phyloP scores from a whole-genome alignment of 2,329 filamentous ascomycete species.

The Penicillium sp. region DNA sequence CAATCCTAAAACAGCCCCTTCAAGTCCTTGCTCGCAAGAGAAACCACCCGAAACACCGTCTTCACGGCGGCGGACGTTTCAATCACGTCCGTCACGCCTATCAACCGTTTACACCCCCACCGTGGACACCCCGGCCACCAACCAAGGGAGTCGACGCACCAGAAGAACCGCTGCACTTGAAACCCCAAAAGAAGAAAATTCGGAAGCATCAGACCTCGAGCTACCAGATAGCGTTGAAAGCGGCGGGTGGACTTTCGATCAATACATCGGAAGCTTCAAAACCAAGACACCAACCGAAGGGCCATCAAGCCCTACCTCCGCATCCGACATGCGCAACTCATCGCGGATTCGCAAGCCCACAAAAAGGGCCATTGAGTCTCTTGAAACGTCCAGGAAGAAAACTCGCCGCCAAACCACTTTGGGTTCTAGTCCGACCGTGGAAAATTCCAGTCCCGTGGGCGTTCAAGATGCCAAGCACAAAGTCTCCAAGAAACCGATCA shows the following conservation, averaged over 20 bases:
- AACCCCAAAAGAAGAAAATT: slow-evolving; percentile 9
- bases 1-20: slow-evolving; percentile 10
- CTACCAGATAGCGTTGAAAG: slow-evolving; percentile 14
- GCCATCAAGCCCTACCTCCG: slow-evolving; percentile 16
- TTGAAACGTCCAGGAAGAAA: slow-evolving; percentile 15
- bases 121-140: slow-evolving; percentile 15
- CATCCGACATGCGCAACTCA: slow-evolving; percentile 27
- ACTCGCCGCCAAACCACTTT: slow-evolving; percentile 9
- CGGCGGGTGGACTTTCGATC: slow-evolving; percentile 15
- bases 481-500: not conserved
- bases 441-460: not conserved
- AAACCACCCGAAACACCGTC: slow-evolving; percentile 13
- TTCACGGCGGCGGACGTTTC: slow-evolving; percentile 18
- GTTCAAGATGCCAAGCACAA: not conserved
- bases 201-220: slow-evolving; percentile 17
- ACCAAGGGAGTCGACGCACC: slow-evolving; percentile 15
- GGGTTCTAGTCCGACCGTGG: not conserved
- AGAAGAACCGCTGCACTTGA: slow-evolving; percentile 16
- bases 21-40: not conserved
- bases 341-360: slow-evolving; percentile 33
- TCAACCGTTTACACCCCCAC: slow-evolving; percentile 24
- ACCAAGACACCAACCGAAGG: slow-evolving; percentile 13
- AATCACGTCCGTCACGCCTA: slow-evolving; percentile 24
- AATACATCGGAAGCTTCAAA: slow-evolving; percentile 15
- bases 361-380: slow-evolving; percentile 31